Percentiles rank a stretch among this genome's conserved stretches.
Evolutionary conservation across 805 yeast genomes (phyloP).

Genomic region (Wickerhamomyces chambardii): DNA sequence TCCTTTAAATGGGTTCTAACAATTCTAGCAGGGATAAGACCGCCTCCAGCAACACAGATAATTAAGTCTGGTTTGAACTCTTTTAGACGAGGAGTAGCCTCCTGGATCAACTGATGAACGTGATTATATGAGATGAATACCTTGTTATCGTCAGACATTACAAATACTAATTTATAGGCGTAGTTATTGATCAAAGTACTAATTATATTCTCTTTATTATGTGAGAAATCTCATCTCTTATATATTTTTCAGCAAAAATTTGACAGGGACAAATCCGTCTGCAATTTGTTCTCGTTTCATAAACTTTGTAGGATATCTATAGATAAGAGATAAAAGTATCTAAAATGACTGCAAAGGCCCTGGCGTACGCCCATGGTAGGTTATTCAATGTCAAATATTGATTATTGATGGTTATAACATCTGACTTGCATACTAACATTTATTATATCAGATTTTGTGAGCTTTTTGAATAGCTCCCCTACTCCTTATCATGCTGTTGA

Average conservation of each 20-base stretch:
- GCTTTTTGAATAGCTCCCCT: conserved; percentile 78
- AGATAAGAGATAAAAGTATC: too few species aligned
- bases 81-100: conserved; percentile 51
- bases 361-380: conserved; percentile 18
- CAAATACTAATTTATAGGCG: too few species aligned
- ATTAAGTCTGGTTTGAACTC: conserved; percentile 79
- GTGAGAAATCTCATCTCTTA: too few species aligned
- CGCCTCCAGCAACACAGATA: conserved; percentile 97
- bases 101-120: conserved; percentile 68
- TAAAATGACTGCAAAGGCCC: conserved; percentile 11
- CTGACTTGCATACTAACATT: conserved; percentile 4
- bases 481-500: conserved; percentile 92
- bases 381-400: too few species aligned
- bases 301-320: too few species aligned
- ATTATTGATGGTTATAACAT: too few species aligned
- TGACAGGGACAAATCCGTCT: not conserved
- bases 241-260: too few species aligned
- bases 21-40: conserved; percentile 96
- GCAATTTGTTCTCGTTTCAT: too few species aligned
- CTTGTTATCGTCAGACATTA: conserved; percentile 26
- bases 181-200: too few species aligned
- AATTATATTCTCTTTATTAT: too few species aligned
- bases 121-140: conserved; percentile 76
- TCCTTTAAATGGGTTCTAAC: conserved; percentile 86
- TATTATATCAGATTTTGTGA: conserved; percentile 42